Percentiles rank a stretch among this genome's conserved stretches.
Conservation (phyloP, 306 rosid genomes). For the Hippophae tibetana region DNA sequence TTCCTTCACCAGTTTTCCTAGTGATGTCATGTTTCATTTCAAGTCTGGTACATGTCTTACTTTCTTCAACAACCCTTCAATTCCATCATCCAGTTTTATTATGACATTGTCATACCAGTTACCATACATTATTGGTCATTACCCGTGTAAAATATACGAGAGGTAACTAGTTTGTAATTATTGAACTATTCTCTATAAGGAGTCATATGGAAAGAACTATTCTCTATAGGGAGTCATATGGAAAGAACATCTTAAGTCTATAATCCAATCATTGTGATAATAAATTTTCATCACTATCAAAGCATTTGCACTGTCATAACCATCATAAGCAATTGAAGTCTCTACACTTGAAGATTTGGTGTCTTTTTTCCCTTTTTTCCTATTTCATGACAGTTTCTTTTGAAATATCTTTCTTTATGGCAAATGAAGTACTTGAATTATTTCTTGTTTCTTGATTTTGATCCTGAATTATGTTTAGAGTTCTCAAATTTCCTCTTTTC, state of each 20-base stretch:
- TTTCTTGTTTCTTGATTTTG: too few species aligned
- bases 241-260: background rate
- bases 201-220: background rate
- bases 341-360: too few species aligned
- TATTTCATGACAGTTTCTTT: too few species aligned
- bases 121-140: background rate
- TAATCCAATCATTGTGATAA: background rate
- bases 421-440: too few species aligned
- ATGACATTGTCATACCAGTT: background rate
- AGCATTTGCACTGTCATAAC: background rate
- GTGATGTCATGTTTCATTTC: background rate
- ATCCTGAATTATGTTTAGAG: too few species aligned
- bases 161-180: background rate
- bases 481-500: too few species aligned
- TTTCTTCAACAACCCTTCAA: background rate
- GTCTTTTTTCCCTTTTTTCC: too few species aligned
- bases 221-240: too few species aligned
- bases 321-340: background rate
- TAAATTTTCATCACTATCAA: background rate
- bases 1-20: background rate
- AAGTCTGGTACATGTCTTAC: background rate
- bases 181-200: background rate
- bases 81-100: background rate
- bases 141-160: background rate
- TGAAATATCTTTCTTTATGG: too few species aligned